These are phyloP conservation scores for Glycine tomentella DNA, from an alignment of 306 rosid species.

Conservation along the genomic window DNA sequence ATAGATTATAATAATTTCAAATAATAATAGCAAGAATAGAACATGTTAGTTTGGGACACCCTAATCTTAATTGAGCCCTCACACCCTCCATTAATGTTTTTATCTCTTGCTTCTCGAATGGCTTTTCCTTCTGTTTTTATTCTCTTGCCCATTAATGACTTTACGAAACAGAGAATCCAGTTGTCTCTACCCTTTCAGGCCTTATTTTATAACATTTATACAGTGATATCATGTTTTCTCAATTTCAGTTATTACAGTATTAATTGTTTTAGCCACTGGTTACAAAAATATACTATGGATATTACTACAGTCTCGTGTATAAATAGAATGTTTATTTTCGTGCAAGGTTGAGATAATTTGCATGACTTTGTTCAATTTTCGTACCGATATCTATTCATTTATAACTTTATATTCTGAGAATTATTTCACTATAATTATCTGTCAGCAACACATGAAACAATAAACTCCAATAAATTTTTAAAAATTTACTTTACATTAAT, in stretches of 20 bases:
- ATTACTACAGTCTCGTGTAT: slow-evolving; percentile 8
- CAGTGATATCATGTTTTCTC: slow-evolving; percentile 14
- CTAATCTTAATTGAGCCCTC: slow-evolving; percentile 34
- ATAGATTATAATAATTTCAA: slow-evolving; percentile 4
- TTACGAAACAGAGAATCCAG: slow-evolving; percentile 43
- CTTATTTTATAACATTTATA: slow-evolving; percentile 37
- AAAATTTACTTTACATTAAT: background rate
- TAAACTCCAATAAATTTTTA: background rate
- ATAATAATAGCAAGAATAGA: background rate
- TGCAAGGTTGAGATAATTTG: background rate
- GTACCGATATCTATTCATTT: background rate
- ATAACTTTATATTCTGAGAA: background rate
- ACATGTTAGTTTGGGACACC: slow-evolving; percentile 35
- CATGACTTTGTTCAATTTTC: no score
- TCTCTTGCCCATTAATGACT: slow-evolving; percentile 43
- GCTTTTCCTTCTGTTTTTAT: slow-evolving; percentile 32
- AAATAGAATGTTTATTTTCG: background rate
- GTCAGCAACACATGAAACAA: background rate
- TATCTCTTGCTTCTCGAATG: slow-evolving; percentile 14
- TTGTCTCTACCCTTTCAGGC: slow-evolving; percentile 39
- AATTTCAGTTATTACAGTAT: slow-evolving; percentile 28
- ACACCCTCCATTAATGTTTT: slow-evolving; percentile 26
- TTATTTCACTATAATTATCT: slow-evolving; percentile 1
- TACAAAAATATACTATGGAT: slow-evolving; percentile 18
- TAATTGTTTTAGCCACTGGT: slow-evolving; percentile 10